Evolutionary conservation across 225 moss, liverwort and hornwort genomes (phyloP), one percentile per base, ranked within the genome.

Genomic region (Pseudoscleropodium purum): DNA sequence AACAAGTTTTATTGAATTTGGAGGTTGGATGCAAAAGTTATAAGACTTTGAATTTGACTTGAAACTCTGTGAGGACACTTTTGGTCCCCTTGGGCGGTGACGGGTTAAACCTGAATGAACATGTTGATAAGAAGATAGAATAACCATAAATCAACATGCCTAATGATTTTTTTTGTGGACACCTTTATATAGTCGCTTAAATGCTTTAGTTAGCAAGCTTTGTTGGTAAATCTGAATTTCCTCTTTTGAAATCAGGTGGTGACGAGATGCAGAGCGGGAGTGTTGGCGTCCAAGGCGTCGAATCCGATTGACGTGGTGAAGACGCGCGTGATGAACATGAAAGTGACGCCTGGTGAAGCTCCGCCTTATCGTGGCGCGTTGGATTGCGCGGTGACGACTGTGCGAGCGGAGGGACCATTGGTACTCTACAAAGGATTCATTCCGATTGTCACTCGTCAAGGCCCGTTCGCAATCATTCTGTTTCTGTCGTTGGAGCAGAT

Each of bases 321-420:
- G 90, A 98, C 97, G 54, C 83, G 96, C 16, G 96, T 97, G 45
- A 96, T 97, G 97, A 97, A 95, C 60, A 96, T 96, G 97, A 95
- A 95, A 66, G 92, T 93, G 19, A 30, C 81, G 49, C 90, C 94
- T 7, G 96, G 96, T 15, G 89, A 92, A 76, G 89, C 85, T 45
- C 90, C 96, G 26, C 94, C 92, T 4, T 96, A 96, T 85, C 90
- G 89, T 25, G 97, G 97, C 20, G 94, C 97, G 13, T 45, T 91
- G 43, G 96, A 96, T 86, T 98, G 97, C 91, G 97, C 94, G 4
- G 79, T 98, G 82, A 96, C 96, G 91, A 96, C 97, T 19, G 92
- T 98, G 65, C 80, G 92, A 14, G 92, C 94, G 13, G 96, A 97
- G 62, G 96, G 96, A 0, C 94, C 94, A 4, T 84, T 96, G 93